Evolutionary conservation across 805 yeast genomes (phyloP), one percentile per base, ranked within the genome.

Genomic region (Alloascoidea hylecoeti): DNA sequence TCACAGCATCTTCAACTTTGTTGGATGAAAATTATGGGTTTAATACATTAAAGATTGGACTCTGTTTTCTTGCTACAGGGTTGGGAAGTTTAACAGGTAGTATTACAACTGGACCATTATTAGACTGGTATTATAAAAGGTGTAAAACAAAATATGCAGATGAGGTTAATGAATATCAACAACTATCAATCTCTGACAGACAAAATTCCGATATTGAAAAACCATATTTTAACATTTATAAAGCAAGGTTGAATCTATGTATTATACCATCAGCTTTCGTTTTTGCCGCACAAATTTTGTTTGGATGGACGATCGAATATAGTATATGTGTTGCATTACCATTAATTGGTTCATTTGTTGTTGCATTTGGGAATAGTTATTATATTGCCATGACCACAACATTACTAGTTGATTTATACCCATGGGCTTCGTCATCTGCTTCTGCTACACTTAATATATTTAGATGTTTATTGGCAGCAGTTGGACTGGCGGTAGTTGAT

Each of bases 51-150:
- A 63, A 72, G 35, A 71, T 82, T 32, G 95, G 95, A 2, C 55
- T 74, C 14, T 72, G 84, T 39, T 85, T 75, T 49, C 60, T 85
- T 33, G 80, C 94, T 2, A 74, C 78, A 15, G 95, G 95, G 13
- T 46, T 71, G 0, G 79, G 78, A 6, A 71, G 83, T 3, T 52
- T 81, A 13, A 32, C 63, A 0, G 84, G 89, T 16, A 70, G 88
- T 0, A 43, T 83, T 0, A 27, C 51, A 0, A 56, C 75, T 2
- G 95, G 95, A 1, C 59, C 63, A 44, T 33, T 72, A 3, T 49
- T 81, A 46, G 77, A 81, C 47, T 53, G 56, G 52, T 54, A 61
- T 41, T 80, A 78, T 49, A 53, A 54, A 14, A 50, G 48, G 15
- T 46, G 54, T 13, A 57, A 52, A 39, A 43, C 41, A 17, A 53